These are phyloP conservation scores for Toxoplasma gondii DNA, from an alignment of 169 alveolate genomes.

Conservation along the genomic window DNA sequence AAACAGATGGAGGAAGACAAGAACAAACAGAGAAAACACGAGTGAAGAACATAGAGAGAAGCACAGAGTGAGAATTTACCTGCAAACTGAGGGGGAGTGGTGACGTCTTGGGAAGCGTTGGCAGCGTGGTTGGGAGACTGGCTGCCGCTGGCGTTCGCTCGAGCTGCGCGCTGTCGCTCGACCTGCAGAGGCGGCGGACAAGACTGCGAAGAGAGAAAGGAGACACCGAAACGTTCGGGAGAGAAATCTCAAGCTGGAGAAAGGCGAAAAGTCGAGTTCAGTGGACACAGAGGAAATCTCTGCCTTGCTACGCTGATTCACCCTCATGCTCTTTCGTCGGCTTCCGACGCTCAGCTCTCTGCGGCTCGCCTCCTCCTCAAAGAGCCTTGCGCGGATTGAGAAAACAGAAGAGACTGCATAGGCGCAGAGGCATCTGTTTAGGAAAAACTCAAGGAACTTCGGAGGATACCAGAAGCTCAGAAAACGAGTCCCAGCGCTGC, in stretches of 20 bases:
- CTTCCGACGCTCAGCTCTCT: too few species aligned
- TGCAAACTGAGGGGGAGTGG: conserved; percentile 20
- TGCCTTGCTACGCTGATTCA: too few species aligned
- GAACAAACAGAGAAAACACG: background rate
- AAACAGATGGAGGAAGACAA: background rate
- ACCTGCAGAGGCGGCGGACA: conserved; percentile 19
- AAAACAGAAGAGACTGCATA: too few species aligned
- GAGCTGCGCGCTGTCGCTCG: background rate
- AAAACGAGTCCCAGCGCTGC: too few species aligned
- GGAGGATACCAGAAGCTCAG: too few species aligned
- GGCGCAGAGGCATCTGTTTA: too few species aligned
- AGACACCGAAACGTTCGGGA: background rate
- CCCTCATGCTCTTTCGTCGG: too few species aligned
- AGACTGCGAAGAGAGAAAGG: background rate
- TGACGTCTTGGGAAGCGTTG: background rate
- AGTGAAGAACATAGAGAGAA: too few species aligned
- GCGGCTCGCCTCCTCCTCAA: too few species aligned
- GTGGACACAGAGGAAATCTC: too few species aligned
- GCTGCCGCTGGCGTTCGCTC: background rate
- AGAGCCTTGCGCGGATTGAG: too few species aligned
- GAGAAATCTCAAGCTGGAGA: background rate
- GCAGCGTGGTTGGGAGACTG: background rate
- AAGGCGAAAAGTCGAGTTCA: background rate
- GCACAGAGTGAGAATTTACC: background rate
- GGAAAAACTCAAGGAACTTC: too few species aligned